Evolutionary conservation across 2,329 filamentous ascomycete genomes (phyloP), one percentile per base, ranked within the genome.

Genomic region (Tolypocladium ovalisporum): DNA sequence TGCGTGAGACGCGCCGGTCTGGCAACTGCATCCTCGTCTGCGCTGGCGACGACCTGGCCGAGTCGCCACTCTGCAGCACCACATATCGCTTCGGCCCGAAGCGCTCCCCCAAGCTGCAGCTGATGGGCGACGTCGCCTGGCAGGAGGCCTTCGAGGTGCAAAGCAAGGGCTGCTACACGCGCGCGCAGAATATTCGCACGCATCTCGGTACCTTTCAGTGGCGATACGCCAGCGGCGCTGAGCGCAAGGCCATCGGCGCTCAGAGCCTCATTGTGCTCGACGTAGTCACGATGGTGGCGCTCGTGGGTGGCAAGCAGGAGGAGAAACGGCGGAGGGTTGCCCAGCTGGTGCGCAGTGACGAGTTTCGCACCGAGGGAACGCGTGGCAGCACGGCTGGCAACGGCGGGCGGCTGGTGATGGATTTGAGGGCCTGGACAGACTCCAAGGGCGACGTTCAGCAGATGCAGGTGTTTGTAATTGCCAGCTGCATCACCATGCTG

Each of bases 401-500:
- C 58, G 79, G 79, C 1, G 79, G 79, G 0, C 68, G 76, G 42
- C 63, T 82, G 61, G 68, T 73, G 66, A 60, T 79, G 57, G 77
- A 79, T 58, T 60, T 77, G 60, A 53, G 65, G 2, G 66, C 66
- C 56, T 75, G 72, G 69, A 58, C 57, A 29, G 71, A 66, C 9
- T 39, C 57, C 3, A 74, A 73, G 63, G 68, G 64, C 8, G 68
- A 71, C 51, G 62, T 56, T 3, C 63, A 64, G 53, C 68, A 80
- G 63, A 67, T 79, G 58, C 73, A 81, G 63, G 70, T 75, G n/a
- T 60, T 85, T 24, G 73, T 80, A 12, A 74, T 86, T 22, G 76
- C 78, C 49, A 84, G 79, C 19, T 83, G 78, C 58, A 62, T 87
- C 57, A 68, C 78, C 19, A 84, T 87, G 83, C 66, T 87, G 62